Evolutionary conservation across 75 land plant genomes (phyloP).

Genomic region (Cryptomeria japonica): DNA sequence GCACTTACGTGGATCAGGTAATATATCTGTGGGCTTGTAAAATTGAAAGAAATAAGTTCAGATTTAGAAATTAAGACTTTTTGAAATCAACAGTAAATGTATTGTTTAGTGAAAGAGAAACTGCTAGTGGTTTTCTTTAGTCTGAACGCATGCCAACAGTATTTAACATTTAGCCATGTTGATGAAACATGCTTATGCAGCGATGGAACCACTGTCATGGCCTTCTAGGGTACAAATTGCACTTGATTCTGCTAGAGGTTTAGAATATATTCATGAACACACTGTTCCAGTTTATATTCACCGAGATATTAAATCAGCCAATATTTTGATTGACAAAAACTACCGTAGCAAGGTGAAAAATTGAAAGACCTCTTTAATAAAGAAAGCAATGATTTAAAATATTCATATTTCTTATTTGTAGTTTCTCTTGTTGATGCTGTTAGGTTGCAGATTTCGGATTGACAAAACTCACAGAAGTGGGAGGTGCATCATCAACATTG

Average conservation of each 20-base stretch:
- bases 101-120: neutral
- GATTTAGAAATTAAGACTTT: neutral
- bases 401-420: neutral
- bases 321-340: constrained; percentile 72
- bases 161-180: neutral
- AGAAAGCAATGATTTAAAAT: neutral
- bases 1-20: constrained; percentile 70
- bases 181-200: constrained; percentile 26
- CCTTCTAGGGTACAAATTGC: constrained; percentile 87
- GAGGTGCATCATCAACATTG: constrained; percentile 27
- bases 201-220: constrained; percentile 79
- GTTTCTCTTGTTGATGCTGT: neutral
- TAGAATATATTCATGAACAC: constrained; percentile 93
- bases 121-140: neutral
- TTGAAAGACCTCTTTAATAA: neutral
- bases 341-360: constrained; percentile 71
- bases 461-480: constrained; percentile 54
- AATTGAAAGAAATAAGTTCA: neutral
- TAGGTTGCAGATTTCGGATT: constrained; percentile 81
- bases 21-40: neutral
- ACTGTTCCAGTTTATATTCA: constrained; percentile 80
- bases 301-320: constrained; percentile 86
- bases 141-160: neutral
- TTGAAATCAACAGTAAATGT: neutral
- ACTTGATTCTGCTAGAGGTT: constrained; percentile 84